These are phyloP conservation scores for Solanum etuberosum DNA, from an alignment of 257 asterid genomes.

Conservation along the genomic window DNA sequence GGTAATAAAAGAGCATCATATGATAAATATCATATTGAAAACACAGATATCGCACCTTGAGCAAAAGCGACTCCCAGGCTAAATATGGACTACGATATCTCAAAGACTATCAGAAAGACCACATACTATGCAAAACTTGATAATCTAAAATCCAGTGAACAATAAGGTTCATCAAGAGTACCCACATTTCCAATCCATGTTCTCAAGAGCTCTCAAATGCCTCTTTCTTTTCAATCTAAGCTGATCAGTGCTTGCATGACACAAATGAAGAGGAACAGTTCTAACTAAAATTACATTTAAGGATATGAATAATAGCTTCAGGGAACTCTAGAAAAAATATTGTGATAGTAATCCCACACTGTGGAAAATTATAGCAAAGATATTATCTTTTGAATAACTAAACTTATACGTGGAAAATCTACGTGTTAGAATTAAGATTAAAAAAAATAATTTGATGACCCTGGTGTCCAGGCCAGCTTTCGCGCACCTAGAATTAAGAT, in stretches of 20 bases:
- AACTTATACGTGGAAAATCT: background rate
- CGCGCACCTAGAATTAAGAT: background rate
- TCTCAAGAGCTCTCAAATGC: background rate
- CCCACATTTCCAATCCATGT: background rate
- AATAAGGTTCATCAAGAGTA: background rate
- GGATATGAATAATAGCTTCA: background rate
- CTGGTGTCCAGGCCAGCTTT: background rate
- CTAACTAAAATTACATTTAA: background rate
- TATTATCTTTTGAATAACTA: background rate
- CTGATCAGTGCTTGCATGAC: background rate
- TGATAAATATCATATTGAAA: background rate
- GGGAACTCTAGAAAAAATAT: background rate
- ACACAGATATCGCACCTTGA: background rate
- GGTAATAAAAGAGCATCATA: background rate
- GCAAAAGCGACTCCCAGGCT: background rate
- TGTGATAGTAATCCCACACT: background rate
- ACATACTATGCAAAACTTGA: background rate
- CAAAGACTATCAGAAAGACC: background rate
- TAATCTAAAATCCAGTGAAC: background rate
- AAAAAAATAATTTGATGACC: background rate
- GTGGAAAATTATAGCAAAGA: background rate
- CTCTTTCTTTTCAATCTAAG: background rate
- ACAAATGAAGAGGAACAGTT: background rate
- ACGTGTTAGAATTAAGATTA: background rate
- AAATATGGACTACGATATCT: background rate